phyloP scores from a whole-genome alignment of 2,329 filamentous ascomycete genomes.

The Diaporthe ampelina region DNA sequence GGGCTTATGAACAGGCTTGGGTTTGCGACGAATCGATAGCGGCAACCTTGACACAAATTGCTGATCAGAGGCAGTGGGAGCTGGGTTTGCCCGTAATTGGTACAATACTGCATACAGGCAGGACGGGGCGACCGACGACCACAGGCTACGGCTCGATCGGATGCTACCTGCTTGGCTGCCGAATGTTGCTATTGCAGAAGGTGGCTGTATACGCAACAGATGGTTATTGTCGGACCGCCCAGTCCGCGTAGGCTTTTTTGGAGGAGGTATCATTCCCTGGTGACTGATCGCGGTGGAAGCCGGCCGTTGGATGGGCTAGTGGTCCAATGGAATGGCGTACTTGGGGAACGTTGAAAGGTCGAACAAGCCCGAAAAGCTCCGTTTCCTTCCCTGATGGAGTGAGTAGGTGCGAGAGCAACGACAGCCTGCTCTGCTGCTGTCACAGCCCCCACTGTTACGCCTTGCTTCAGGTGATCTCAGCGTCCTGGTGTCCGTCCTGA shows the following conservation, averaged over 20 bases:
- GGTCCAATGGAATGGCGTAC: background rate
- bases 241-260: background rate
- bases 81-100: background rate
- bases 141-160: slow-evolving; percentile 11
- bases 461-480: slow-evolving; percentile 18
- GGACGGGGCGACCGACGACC: background rate
- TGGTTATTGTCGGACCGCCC: background rate
- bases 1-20: slow-evolving; percentile 3
- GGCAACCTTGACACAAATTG: background rate
- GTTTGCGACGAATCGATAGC: slow-evolving; percentile 36
- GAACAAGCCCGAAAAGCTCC: background rate
- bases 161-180: slow-evolving; percentile 20
- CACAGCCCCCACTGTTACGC: slow-evolving; percentile 19
- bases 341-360: background rate
- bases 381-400: background rate
- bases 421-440: background rate
- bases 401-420: background rate
- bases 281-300: background rate
- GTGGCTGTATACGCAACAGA: background rate
- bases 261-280: background rate
- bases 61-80: slow-evolving; percentile 28
- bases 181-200: too few relatives aligned
- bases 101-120: background rate
- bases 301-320: background rate
- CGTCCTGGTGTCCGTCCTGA: slow-evolving; percentile 14